phyloP scores from a whole-genome alignment of 441 rosid genomes.

The Gossypium trilobum region DNA sequence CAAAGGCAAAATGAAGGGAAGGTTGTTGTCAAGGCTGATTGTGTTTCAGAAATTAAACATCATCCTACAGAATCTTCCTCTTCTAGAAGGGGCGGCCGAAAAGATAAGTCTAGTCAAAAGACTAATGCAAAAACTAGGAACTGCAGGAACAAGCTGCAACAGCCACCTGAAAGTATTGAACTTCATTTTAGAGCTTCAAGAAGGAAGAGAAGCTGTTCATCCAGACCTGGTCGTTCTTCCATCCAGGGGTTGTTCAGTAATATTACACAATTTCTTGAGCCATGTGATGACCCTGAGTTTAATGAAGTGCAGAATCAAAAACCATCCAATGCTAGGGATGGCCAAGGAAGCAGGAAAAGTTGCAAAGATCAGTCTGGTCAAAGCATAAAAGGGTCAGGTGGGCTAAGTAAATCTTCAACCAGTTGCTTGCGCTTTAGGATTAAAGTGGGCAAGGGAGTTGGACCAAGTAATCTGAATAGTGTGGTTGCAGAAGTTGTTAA shows the following conservation, averaged over 20 bases:
- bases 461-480: constrained; percentile 30
- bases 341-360: constrained; percentile 28
- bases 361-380: constrained; percentile 26
- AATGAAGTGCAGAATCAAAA: constrained; percentile 31
- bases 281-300: constrained; percentile 28
- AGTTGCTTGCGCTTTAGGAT: constrained; percentile 64
- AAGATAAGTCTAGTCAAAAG: constrained; percentile 36
- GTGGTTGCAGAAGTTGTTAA: constrained; percentile 35
- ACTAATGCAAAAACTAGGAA: constrained; percentile 37
- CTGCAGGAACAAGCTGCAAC: constrained; percentile 31
- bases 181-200: constrained; percentile 36
- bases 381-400: constrained; percentile 28
- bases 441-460: constrained; percentile 57
- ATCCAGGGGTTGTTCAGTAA: constrained; percentile 53
- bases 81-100: constrained; percentile 35
- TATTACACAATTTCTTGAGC: constrained; percentile 37
- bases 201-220: constrained; percentile 60
- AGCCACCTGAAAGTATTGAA: constrained; percentile 26
- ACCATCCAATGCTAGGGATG: constrained; percentile 29
- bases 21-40: constrained; percentile 28
- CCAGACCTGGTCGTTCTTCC: constrained; percentile 59
- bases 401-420: constrained; percentile 30
- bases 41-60: constrained; percentile 34
- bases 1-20: constrained; percentile 33
- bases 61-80: constrained; percentile 28